Evolutionary conservation across 1,139 yeast genomes (phyloP), one percentile per base, ranked within the genome.

Genomic region (Yamadazyma taylorii): DNA sequence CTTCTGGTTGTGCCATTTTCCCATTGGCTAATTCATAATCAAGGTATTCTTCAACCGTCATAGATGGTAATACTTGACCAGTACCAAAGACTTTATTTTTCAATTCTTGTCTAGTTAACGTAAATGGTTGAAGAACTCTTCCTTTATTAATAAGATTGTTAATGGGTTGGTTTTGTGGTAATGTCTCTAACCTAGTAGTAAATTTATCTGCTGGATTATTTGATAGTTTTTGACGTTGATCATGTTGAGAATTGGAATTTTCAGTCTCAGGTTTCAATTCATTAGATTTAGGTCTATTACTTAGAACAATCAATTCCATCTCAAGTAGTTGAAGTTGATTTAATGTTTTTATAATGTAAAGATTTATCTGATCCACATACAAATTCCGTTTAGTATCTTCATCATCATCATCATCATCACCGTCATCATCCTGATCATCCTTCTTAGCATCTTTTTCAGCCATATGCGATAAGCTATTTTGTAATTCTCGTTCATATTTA

Each of bases 1-100:
- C 69, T 36, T 75, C 79, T 17, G 79, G 77, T 36, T 75, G 68
- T 33, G 77, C 64, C 75, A 85, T 83, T 39, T 90, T 89, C 2
- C 97, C 97, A 51, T 85, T 80, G 12, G 81, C 81, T 49, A 85
- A 68, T 56, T 92, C 98, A 51, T 86, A 81, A 37, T 89, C 95
- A 37, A 92, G 69, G 46, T 85, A 84, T 51, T 92, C 97, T 47
- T 92, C 98, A 0, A 94, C 92, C 0, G 96, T 71, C 95, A 94
- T 88, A 0, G 97, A 87, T 1, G 99, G 99, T 27, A 92, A 69
- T 25, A 77, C 81, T 60, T 92, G 97, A 0, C 97, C 98, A 2
- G 95, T 87, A 1, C 97, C 97, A 53, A 78, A 81, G 0, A 90
- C 96, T 48, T 81, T 78, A 19, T 69, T 64, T 40, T 73, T 69